These are phyloP conservation scores for Zygoascus meyerae DNA, from an alignment of 1,139 yeast species.

Conservation along the genomic window DNA sequence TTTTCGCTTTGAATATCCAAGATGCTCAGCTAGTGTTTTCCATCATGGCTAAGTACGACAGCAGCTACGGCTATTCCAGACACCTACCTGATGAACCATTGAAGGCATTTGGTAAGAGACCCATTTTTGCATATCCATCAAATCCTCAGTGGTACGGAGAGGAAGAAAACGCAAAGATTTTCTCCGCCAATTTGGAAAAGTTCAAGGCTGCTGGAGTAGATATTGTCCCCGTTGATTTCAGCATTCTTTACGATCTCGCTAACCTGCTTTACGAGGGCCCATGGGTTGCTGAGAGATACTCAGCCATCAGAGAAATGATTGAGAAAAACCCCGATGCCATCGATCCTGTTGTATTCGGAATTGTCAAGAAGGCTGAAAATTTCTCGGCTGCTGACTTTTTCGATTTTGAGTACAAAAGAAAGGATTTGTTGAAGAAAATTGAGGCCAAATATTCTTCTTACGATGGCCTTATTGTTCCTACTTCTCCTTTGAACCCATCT, in stretches of 20 bases:
- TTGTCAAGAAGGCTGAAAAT: conserved; percentile 70
- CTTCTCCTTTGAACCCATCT: conserved; percentile 88
- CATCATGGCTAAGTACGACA: conserved; percentile 66
- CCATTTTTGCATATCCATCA: conserved; percentile 70
- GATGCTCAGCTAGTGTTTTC: conserved; percentile 79
- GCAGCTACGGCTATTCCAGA: conserved; percentile 79
- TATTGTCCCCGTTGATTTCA: conserved; percentile 59
- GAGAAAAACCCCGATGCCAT: conserved; percentile 59
- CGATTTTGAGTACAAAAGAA: conserved; percentile 78
- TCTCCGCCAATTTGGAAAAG: conserved; percentile 51
- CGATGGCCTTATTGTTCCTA: conserved; percentile 82
- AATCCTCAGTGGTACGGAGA: conserved; percentile 77
- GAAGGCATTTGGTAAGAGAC: conserved; percentile 50
- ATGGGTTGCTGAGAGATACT: conserved; percentile 96
- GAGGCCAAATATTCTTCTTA: conserved; percentile 45
- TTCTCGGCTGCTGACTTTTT: conserved; percentile 79
- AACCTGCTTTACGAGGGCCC: conserved; percentile 90
- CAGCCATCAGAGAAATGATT: conserved; percentile 72
- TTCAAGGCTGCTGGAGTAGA: conserved; percentile 54
- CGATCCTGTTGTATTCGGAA: conserved; percentile 77
- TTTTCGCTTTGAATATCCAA: conserved; percentile 65
- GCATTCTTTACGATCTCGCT: conserved; percentile 76
- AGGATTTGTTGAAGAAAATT: conserved; percentile 63
- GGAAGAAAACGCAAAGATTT: conserved; percentile 64
- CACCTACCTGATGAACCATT: conserved; percentile 62